phyloP scores from a whole-genome alignment of 139 green algal genomes.

The Pleodorina starrii region DNA sequence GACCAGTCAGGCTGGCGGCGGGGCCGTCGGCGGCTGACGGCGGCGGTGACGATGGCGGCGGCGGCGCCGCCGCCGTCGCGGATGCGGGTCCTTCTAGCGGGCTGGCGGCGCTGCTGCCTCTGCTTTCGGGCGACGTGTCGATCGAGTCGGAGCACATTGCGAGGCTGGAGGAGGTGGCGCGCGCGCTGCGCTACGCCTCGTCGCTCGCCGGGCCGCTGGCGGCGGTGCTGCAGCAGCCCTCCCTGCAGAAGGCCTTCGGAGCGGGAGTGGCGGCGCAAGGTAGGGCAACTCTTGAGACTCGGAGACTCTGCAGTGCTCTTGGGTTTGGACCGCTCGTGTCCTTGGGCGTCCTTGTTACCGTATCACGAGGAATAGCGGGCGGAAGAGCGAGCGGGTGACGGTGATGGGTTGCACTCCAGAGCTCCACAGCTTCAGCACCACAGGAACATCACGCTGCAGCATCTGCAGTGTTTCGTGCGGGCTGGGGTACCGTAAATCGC shows the following conservation, averaged over 20 bases:
- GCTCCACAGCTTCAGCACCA: too few relatives aligned
- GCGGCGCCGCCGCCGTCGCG: neutral
- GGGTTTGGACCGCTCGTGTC: too few relatives aligned
- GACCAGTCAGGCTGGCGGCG: too few relatives aligned
- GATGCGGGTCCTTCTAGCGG: neutral
- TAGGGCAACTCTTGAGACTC: too few relatives aligned
- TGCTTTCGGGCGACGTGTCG: neutral
- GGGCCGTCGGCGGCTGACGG: neutral
- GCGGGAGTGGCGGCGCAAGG: neutral
- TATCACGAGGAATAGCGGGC: too few relatives aligned
- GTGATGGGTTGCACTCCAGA: too few relatives aligned
- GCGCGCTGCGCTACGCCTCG: conserved; percentile 49
- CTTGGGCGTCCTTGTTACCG: too few relatives aligned
- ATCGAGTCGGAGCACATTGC: conserved; percentile 36
- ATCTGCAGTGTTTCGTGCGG: too few relatives aligned
- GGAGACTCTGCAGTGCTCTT: too few relatives aligned
- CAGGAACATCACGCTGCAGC: too few relatives aligned
- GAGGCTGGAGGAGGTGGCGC: conserved; percentile 38
- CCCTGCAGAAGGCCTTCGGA: conserved; percentile 29
- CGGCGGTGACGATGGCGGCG: neutral
- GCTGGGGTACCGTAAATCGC: too few relatives aligned
- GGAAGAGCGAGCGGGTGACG: too few relatives aligned
- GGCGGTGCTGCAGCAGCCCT: conserved; percentile 43
- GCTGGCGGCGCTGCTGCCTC: conserved; percentile 22
- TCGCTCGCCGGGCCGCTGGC: conserved; percentile 53